phyloP scores from a whole-genome alignment of 805 yeast species.

The Saccharomycopsis oosterbeekiorum region DNA sequence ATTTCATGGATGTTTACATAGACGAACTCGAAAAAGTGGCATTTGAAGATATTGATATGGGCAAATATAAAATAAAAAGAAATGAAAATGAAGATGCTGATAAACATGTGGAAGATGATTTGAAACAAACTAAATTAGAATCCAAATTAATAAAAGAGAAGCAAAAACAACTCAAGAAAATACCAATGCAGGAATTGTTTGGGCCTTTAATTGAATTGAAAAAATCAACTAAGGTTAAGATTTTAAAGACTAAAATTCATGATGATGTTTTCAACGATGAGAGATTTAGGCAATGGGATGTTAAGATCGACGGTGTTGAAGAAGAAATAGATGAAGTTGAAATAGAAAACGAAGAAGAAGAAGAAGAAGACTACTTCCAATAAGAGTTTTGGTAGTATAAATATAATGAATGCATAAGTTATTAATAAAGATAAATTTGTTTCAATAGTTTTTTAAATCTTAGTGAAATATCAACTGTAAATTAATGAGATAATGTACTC shows the following conservation, averaged over 20 bases:
- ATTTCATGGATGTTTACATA: conserved; percentile 69
- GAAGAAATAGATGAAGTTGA: conserved; percentile 24
- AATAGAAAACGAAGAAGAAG: conserved; percentile 16
- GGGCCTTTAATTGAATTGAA: conserved; percentile 40
- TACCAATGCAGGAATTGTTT: conserved; percentile 48
- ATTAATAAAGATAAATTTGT: background rate
- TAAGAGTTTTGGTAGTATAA: background rate
- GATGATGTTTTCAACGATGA: conserved; percentile 59
- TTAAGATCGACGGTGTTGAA: conserved; percentile 25
- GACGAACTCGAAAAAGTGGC: conserved; percentile 74
- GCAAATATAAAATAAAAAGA: conserved; percentile 32
- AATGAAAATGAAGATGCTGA: conserved; percentile 30
- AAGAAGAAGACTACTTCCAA: conserved; percentile 10
- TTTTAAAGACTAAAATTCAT: conserved; percentile 52
- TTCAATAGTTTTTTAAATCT: too few species aligned
- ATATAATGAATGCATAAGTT: background rate
- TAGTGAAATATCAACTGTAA: too few species aligned
- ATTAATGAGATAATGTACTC: too few species aligned
- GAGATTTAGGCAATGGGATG: conserved; percentile 58
- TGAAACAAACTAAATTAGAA: background rate
- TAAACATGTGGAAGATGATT: conserved; percentile 18
- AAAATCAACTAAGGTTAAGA: conserved; percentile 43
- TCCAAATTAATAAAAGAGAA: conserved; percentile 14
- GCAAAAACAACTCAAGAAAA: conserved; percentile 29
- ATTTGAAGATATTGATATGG: conserved; percentile 37